Percentiles rank a stretch among this genome's conserved stretches.
phyloP scores from a whole-genome alignment of 1,284 basidiomycete genomes.

The Papiliotrema nemorosa region DNA sequence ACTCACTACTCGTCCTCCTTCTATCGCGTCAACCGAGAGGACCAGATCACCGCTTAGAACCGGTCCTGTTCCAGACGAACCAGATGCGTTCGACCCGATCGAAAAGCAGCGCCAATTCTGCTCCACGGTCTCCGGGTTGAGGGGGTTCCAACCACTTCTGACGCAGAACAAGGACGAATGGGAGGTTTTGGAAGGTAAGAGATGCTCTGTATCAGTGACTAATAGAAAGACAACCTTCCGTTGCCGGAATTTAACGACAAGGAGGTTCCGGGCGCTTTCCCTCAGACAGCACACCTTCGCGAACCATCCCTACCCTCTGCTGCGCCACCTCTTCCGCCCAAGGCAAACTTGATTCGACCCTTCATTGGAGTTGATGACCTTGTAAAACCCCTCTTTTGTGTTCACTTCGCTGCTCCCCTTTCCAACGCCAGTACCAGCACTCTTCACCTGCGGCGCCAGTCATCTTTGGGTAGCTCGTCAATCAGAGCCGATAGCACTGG shows the following conservation, averaged over 20 bases:
- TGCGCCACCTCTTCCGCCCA: neutral
- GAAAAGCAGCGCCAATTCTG: conserved; percentile 17
- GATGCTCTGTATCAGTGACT: neutral
- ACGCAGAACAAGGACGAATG: conserved; percentile 20
- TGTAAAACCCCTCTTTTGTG: conserved; percentile 29
- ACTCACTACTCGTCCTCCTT: conserved; percentile 10
- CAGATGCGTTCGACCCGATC: conserved; percentile 2
- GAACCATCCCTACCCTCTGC: conserved; percentile 2
- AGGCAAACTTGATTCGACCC: neutral
- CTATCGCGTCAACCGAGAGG: conserved; percentile 10
- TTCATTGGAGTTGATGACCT: conserved; percentile 3
- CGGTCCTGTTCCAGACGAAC: neutral
- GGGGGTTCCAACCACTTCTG: conserved; percentile 17
- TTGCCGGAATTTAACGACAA: conserved; percentile 9
- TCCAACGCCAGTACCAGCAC: conserved; percentile 18
- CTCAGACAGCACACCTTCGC: conserved; percentile 19
- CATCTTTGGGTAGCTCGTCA: conserved; percentile 8
- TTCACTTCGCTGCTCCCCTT: conserved; percentile 17
- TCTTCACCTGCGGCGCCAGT: conserved; percentile 16
- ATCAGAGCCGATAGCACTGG: conserved; percentile 7
- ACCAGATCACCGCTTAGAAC: neutral
- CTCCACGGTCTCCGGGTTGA: conserved; percentile 10
- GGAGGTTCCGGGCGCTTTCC: conserved; percentile 32
- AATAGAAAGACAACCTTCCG: conserved; percentile 2
- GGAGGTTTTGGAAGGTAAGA: conserved; percentile 35